Evolutionary conservation across 441 rosid species (phyloP), one percentile per base, ranked within the genome.

Genomic region (Gossypium schwendimanii): DNA sequence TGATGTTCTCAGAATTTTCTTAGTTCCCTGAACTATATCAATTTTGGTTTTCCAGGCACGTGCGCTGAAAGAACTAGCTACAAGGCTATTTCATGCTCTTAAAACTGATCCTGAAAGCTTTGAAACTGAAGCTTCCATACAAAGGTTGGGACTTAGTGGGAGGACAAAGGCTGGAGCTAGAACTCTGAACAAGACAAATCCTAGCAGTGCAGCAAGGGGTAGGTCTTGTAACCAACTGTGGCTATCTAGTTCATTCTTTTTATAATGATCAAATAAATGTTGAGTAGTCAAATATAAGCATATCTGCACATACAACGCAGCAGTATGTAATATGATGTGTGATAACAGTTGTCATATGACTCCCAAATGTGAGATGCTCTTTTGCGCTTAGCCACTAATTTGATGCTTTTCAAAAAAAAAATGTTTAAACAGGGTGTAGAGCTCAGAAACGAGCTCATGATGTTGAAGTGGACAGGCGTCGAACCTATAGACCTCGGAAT

Each of bases 21-120:
- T 31, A 36, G 61, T 26, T n/a, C 65, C 53, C 47, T 59, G 54
- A 63, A 52, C 70, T 14, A 63, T 26, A 55, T 23, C 6, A 52
- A 36, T 57, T 54, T 26, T 68, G 44, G 49, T 28, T 69, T 70
- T 81, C 69, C 82, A 85, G 90, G 92, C 84, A 69, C 77, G 76
- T 69, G 83, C 76, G 23, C 54, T 86, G 21, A 77, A 75, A 76
- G 80, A 77, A 45, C 75, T 78, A 65, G 88, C 86, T 11, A 70
- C 61, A 9, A 73, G 60, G 58, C 76, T 85, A 41, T 81, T 86
- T 4, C 59, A 24, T 59, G 28, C 78, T 63, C 70, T 88, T 41
- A 80, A 71, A 80, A 70, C 74, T 55, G 82, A 83, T 39, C 82
- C 84, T 0, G 69, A 75, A 52, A 83, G 50, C 54, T 84, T 88